phyloP scores from a whole-genome alignment of 805 yeast genomes.

The Ogataea paradorogensis region DNA sequence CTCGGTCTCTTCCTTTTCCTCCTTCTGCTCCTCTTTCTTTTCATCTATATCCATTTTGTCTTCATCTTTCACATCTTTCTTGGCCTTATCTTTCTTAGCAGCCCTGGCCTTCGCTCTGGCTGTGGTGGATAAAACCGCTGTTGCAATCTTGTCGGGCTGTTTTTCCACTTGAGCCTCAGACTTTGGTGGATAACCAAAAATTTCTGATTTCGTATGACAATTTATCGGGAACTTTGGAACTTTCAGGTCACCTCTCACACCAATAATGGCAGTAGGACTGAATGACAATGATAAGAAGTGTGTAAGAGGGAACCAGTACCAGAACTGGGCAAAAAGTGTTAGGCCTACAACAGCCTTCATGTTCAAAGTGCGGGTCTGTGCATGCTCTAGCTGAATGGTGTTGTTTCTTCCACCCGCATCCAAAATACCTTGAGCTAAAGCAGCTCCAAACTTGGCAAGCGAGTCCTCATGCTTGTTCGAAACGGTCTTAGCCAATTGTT shows the following conservation, averaged over 20 bases:
- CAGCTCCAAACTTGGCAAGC: conserved; percentile 95
- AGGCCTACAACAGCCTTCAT: conserved; percentile 90
- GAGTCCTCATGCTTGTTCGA: conserved; percentile 93
- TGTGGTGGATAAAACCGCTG: conserved; percentile 93
- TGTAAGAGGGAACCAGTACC: conserved; percentile 98
- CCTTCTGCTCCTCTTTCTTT: conserved; percentile 22
- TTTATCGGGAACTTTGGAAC: conserved; percentile 80
- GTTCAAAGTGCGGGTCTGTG: conserved; percentile 86
- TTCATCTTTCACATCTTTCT: conserved; percentile 35
- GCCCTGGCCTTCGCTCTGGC: conserved; percentile 93
- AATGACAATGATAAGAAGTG: conserved; percentile 91
- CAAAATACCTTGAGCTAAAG: conserved; percentile 93
- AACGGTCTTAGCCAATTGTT: conserved; percentile 70
- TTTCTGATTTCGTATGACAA: conserved; percentile 76
- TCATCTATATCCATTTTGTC: conserved; percentile 42
- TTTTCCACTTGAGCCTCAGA: conserved; percentile 74
- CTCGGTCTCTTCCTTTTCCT: conserved; percentile 16
- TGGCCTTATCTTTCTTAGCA: conserved; percentile 48
- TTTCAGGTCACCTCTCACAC: conserved; percentile 79
- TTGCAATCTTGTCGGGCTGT: conserved; percentile 83
- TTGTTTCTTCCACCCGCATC: conserved; percentile 99
- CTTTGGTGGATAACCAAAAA: conserved; percentile 88
- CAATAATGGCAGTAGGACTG: conserved; percentile 87
- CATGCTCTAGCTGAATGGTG: conserved; percentile 86
- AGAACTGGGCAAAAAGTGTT: conserved; percentile 84